Evolutionary conservation across 345 rosid species (phyloP).

Genomic region (Gossypium sturtianum): DNA sequence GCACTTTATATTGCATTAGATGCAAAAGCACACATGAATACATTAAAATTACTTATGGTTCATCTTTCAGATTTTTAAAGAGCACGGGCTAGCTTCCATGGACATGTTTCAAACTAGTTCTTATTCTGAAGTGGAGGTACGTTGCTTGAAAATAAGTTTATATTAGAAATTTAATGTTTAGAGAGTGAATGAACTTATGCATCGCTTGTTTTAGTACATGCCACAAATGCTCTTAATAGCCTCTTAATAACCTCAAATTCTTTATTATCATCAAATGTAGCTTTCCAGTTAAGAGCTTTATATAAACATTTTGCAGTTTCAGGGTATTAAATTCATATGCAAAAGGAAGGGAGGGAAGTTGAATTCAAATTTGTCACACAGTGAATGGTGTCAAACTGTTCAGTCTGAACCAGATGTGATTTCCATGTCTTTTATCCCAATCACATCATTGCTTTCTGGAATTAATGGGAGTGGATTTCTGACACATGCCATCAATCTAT

Average conservation of each 20-base stretch:
- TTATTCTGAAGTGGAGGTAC: conserved; percentile 13
- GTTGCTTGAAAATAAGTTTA: background rate
- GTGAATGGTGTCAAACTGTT: conserved; percentile 85
- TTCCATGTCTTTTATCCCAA: conserved; percentile 86
- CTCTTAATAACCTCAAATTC: background rate
- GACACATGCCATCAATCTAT: conserved; percentile 95
- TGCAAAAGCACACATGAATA: background rate
- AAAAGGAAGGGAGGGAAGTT: conserved; percentile 91
- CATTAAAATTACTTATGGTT: background rate
- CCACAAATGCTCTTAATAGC: background rate
- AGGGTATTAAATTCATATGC: conserved; percentile 61
- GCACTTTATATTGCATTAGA: background rate
- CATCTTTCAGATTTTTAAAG: conserved; percentile 1
- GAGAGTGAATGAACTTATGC: background rate
- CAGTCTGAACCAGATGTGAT: conserved; percentile 85
- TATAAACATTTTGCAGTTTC: conserved; percentile 19
- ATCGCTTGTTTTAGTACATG: background rate
- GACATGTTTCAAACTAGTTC: conserved; percentile 7
- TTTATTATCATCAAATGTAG: background rate
- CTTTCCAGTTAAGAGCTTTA: background rate
- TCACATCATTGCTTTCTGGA: conserved; percentile 83
- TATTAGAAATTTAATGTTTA: background rate
- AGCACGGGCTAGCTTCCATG: conserved; percentile 6
- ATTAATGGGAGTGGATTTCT: conserved; percentile 92
- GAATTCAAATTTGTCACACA: conserved; percentile 48